Evolutionary conservation across 768 basidiomycete species (phyloP).

Genomic region (Rickenella mellea): DNA sequence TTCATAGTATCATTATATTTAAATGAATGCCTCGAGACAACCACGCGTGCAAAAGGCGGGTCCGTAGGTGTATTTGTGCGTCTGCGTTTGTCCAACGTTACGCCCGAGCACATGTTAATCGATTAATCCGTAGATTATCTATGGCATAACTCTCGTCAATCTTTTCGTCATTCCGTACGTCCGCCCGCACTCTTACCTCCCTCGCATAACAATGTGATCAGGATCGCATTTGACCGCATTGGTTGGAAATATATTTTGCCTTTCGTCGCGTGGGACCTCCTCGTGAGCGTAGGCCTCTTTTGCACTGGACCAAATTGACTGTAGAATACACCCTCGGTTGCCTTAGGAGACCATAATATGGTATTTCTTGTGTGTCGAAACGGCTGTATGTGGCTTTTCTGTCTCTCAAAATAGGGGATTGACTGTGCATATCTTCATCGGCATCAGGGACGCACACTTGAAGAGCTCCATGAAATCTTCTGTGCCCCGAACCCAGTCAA

Average conservation of each 20-base stretch:
- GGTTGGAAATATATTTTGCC: conserved; percentile 4
- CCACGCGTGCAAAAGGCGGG: conserved; percentile 26
- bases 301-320: no score
- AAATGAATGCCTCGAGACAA: conserved; percentile 23
- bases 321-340: neutral
- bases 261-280: conserved; percentile 6
- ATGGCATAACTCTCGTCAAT: conserved; percentile 21
- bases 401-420: neutral
- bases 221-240: neutral
- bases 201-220: conserved; percentile 4
- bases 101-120: neutral
- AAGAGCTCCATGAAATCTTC: conserved; percentile 8
- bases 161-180: conserved; percentile 24
- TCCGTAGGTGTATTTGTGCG: conserved; percentile 19
- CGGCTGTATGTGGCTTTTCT: neutral
- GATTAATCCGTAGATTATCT: conserved; percentile 6
- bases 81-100: conserved; percentile 9
- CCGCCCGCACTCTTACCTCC: conserved; percentile 15
- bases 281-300: neutral
- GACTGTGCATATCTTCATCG: neutral
- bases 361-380: conserved; percentile 7
- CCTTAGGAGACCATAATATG: conserved; percentile 3
- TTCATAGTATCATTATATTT: conserved; percentile 21
- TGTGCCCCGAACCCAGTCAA: conserved; percentile 2
- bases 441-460: conserved; percentile 1